phyloP scores from a whole-genome alignment of 192 early-diverging fungal genomes.

The Haplosporangium gracile region DNA sequence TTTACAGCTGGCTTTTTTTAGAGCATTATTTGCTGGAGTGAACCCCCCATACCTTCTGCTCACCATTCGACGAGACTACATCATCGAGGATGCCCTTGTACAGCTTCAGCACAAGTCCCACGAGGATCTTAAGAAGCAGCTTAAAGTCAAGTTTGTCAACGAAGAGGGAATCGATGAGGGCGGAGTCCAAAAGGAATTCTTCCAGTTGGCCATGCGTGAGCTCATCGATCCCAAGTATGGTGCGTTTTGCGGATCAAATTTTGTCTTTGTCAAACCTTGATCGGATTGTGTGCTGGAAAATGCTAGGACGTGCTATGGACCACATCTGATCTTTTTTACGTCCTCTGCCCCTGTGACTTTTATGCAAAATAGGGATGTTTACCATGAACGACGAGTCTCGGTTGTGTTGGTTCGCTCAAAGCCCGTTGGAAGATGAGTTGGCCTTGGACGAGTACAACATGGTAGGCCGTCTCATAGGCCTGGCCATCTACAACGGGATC shows the following conservation, averaged over 20 bases:
- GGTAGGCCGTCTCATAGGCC: conserved; percentile 87
- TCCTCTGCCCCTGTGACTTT: not conserved
- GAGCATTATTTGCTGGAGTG: conserved; percentile 81
- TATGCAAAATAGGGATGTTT: conserved; percentile 69
- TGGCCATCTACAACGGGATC: conserved; percentile 93
- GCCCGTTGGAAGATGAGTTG: conserved; percentile 61
- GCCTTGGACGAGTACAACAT: conserved; percentile 86
- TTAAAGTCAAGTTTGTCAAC: conserved; percentile 91
- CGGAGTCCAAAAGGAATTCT: conserved; percentile 96
- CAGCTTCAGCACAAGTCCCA: conserved; percentile 83
- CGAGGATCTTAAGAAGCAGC: conserved; percentile 91
- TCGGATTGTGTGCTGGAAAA: not conserved
- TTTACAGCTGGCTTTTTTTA: conserved; percentile 77
- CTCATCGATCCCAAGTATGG: conserved; percentile 90
- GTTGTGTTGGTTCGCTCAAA: conserved; percentile 88
- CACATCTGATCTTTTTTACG: conserved; percentile 1
- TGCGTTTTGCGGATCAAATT: conserved; percentile 36
- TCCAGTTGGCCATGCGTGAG: conserved; percentile 89
- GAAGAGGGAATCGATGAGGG: conserved; percentile 96
- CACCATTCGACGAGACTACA: conserved; percentile 77
- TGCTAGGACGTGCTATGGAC: not conserved
- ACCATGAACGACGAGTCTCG: conserved; percentile 83
- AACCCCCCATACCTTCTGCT: conserved; percentile 81
- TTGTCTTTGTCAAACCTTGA: conserved; percentile 7
- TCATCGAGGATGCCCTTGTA: conserved; percentile 71